phyloP scores from a whole-genome alignment of 164 flowering plant species.

The Piper longum region DNA sequence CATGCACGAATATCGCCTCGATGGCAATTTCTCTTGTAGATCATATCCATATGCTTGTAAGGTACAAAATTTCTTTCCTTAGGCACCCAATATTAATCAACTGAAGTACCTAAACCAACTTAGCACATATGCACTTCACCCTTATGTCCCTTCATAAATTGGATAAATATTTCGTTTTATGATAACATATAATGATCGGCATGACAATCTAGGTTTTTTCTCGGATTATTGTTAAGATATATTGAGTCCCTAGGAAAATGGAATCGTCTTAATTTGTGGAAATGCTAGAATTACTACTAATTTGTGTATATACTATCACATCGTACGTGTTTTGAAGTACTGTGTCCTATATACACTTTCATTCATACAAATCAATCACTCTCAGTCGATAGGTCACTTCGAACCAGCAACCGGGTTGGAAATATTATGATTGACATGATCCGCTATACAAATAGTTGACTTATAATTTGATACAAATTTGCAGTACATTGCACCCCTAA shows the following conservation, averaged over 20 bases:
- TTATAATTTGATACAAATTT: too few relatives aligned
- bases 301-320: background rate
- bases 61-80: constrained; percentile 18
- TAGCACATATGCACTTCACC: background rate
- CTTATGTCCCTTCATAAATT: background rate
- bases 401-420: background rate
- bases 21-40: constrained; percentile 57
- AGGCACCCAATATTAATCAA: background rate
- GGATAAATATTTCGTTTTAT: background rate
- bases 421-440: background rate
- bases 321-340: background rate
- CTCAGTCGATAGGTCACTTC: background rate
- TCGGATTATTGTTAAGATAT: background rate
- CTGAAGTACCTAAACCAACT: background rate
- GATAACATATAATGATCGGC: background rate
- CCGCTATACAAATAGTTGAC: background rate
- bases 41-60: constrained; percentile 23
- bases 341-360: background rate
- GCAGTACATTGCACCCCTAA: background rate
- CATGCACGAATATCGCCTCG: constrained; percentile 81
- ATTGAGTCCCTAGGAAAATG: background rate
- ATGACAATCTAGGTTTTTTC: background rate
- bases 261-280: too few relatives aligned
- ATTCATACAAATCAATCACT: too few relatives aligned
- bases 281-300: background rate